phyloP scores from a whole-genome alignment of 805 yeast species.

The Candida hungchunana region DNA sequence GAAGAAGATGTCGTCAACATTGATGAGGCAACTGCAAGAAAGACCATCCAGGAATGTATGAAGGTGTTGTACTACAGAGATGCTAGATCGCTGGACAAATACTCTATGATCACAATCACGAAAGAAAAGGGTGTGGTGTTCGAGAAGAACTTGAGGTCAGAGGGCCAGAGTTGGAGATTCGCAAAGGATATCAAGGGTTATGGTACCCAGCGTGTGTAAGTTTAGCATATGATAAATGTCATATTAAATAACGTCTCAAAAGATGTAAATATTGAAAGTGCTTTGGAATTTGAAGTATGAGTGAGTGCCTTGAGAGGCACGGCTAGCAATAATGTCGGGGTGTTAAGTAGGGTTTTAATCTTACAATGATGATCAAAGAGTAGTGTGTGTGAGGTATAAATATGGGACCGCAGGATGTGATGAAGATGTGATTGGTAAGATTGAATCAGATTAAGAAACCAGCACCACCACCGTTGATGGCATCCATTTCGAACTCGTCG shows the following conservation, averaged over 20 bases:
- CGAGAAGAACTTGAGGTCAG: constrained; percentile 63
- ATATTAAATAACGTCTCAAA: no score
- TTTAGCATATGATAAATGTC: no score
- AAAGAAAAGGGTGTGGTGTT: constrained; percentile 57
- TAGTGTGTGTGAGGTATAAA: no score
- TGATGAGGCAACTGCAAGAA: constrained; percentile 69
- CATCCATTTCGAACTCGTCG: constrained; percentile 68
- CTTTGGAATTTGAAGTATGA: no score
- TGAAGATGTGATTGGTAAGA: no score
- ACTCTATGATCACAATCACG: constrained; percentile 72
- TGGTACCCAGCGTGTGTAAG: constrained; percentile 60
- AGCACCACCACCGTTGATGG: constrained; percentile 83
- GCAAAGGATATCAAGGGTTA: constrained; percentile 88
- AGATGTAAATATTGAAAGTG: no score
- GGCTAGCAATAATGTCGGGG: no score
- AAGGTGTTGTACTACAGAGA: constrained; percentile 93
- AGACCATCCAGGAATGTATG: constrained; percentile 81
- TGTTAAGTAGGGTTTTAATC: no score
- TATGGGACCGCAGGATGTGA: no score
- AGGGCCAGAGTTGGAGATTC: constrained; percentile 83
- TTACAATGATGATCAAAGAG: no score
- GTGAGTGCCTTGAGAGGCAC: no score
- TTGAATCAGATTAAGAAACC: constrained; percentile 10
- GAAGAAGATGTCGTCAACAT: constrained; percentile 73
- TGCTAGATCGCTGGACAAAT: constrained; percentile 88